Evolutionary conservation across 768 basidiomycete species (phyloP).

Genomic region (Saitozyma podzolica): DNA sequence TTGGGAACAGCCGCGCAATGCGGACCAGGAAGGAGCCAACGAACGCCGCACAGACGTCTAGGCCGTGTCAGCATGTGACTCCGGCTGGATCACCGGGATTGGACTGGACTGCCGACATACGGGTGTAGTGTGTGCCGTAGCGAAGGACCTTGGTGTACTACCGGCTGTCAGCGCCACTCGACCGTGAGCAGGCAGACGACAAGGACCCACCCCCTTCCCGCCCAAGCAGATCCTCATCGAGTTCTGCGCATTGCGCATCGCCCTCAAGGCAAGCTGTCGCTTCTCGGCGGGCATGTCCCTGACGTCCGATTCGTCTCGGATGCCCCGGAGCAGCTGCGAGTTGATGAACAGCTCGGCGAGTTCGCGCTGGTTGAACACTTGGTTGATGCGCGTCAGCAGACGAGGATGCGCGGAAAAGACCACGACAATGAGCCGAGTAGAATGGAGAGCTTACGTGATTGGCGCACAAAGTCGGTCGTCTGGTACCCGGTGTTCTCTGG

Average conservation of each 20-base stretch:
- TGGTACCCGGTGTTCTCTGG: conserved; percentile 55
- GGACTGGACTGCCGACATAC: too few species aligned
- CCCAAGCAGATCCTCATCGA: conserved; percentile 82
- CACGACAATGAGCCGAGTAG: conserved; percentile 53
- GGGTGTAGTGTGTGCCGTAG: conserved; percentile 59
- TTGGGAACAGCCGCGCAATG: conserved; percentile 81
- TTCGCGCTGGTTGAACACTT: conserved; percentile 69
- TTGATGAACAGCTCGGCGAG: conserved; percentile 52
- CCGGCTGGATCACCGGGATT: too few species aligned
- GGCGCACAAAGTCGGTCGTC: conserved; percentile 53
- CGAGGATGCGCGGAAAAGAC: not conserved
- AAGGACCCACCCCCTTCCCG: conserved; percentile 42
- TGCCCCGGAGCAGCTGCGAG: conserved; percentile 53
- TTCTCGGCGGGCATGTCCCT: conserved; percentile 77
- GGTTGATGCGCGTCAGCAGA: not conserved
- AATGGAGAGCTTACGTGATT: conserved; percentile 59
- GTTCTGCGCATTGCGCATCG: conserved; percentile 76
- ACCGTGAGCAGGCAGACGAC: not conserved
- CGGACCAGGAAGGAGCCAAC: conserved; percentile 85
- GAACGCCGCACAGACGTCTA: conserved; percentile 88
- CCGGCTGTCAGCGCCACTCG: conserved; percentile 55
- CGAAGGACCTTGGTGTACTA: conserved; percentile 84
- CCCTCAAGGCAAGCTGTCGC: conserved; percentile 73
- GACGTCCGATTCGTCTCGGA: conserved; percentile 82
- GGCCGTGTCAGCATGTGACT: conserved; percentile 61